Evolutionary conservation across 164 flowering plant genomes (phyloP).

Genomic region (Magnolia changhungtana): DNA sequence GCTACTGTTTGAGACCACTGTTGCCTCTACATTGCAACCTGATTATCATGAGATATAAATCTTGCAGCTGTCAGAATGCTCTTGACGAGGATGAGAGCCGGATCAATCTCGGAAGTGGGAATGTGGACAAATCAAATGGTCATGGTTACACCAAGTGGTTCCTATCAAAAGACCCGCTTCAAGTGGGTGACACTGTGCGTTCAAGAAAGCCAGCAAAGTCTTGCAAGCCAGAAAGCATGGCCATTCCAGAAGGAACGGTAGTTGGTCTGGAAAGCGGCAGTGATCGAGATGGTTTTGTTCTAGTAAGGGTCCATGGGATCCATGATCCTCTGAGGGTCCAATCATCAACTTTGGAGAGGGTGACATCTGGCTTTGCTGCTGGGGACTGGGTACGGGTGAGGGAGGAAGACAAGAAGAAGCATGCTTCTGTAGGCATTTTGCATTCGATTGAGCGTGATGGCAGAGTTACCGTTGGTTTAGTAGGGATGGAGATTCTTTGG

Average conservation of each 20-base stretch:
- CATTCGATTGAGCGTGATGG: slow-evolving; percentile 76
- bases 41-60: not conserved
- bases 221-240: slow-evolving; percentile 66
- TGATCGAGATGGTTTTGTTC: slow-evolving; percentile 50
- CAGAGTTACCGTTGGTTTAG: slow-evolving; percentile 56
- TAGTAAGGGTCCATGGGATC: slow-evolving; percentile 77
- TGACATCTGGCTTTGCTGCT: slow-evolving; percentile 70
- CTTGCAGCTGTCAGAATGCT: slow-evolving; percentile 63
- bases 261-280: slow-evolving; percentile 62
- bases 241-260: slow-evolving; percentile 68
- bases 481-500: slow-evolving; percentile 80
- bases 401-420: slow-evolving; percentile 61
- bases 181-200: slow-evolving; percentile 77
- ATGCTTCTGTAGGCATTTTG: slow-evolving; percentile 80
- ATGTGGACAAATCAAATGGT: slow-evolving; percentile 27
- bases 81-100: slow-evolving; percentile 38
- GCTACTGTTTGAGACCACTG: not conserved
- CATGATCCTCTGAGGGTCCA: slow-evolving; percentile 81
- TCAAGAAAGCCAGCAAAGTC: slow-evolving; percentile 71
- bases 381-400: slow-evolving; percentile 89
- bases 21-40: not conserved
- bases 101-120: slow-evolving; percentile 34
- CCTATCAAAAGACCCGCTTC: slow-evolving; percentile 70
- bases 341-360: slow-evolving; percentile 63
- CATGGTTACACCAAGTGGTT: slow-evolving; percentile 69